These are phyloP conservation scores for Gossypium sturtianum DNA, from an alignment of 345 rosid species.

Conservation along the genomic window DNA sequence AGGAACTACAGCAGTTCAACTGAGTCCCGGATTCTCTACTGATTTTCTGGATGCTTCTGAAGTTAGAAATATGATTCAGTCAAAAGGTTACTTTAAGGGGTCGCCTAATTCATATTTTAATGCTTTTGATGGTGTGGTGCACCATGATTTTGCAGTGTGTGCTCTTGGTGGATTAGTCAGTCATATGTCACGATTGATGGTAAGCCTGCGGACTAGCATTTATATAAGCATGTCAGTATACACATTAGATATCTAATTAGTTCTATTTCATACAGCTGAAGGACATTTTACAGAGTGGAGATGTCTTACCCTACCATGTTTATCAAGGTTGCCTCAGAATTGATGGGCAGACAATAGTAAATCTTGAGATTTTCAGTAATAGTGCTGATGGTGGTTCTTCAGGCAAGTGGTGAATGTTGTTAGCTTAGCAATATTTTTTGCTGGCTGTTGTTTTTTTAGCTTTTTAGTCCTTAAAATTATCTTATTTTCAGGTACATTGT, in stretches of 20 bases:
- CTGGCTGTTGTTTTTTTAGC: not conserved
- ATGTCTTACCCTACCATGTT: conserved; percentile 73
- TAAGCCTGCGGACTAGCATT: conserved; percentile 26
- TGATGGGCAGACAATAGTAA: conserved; percentile 90
- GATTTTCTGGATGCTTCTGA: conserved; percentile 58
- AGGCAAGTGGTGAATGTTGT: conserved; percentile 41
- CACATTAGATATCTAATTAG: conserved; percentile 3
- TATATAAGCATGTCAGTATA: not conserved
- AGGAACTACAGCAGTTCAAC: conserved; percentile 59
- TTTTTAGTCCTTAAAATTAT: not conserved
- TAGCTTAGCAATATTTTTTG: conserved; percentile 1
- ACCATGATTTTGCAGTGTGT: conserved; percentile 42
- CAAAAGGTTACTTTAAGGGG: conserved; percentile 58
- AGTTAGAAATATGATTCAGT: conserved; percentile 58
- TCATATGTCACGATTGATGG: conserved; percentile 89
- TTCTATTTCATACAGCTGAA: conserved; percentile 46
- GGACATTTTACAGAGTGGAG: conserved; percentile 69
- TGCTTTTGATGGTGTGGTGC: conserved; percentile 44
- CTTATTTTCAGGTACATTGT: conserved; percentile 69
- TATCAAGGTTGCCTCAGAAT: conserved; percentile 76
- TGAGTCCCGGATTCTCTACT: conserved; percentile 44
- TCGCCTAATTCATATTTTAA: conserved; percentile 46
- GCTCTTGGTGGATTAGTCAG: conserved; percentile 77
- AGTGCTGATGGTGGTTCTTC: conserved; percentile 71
- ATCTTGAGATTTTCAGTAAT: conserved; percentile 84